Evolutionary conservation across 768 basidiomycete genomes (phyloP), one percentile per base, ranked within the genome.

Genomic region (Leccinum disarticulatum): DNA sequence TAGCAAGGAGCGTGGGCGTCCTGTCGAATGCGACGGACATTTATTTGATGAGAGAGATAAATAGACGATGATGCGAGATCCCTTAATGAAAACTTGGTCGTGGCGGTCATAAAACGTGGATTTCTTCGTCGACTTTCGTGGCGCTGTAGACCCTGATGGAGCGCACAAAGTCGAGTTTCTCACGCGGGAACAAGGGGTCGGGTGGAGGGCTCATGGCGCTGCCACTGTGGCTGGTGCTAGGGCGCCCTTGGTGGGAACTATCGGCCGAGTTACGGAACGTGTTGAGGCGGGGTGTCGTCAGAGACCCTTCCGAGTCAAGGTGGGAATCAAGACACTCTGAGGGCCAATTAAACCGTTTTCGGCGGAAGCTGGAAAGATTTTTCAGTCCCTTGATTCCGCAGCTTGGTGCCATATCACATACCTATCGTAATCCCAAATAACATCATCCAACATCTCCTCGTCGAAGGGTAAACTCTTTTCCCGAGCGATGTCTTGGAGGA

Each of bases 281-380:
- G 14, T 61, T 59, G 3, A 66, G 67, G 47, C 67, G 68, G 46
- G 68, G 72, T 19, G 69, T 69, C 48, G 65, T 47, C 35, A 56
- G 66, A 47, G 63, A 63, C 35, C 28, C 38, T 7, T 74, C 50
- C 30, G 28, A 8, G 30, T 52, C 75, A 31, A 69, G 31, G 51
- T 69, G 68, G 56, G 65, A 64, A 61, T 77, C 77, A 53, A 75
- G 68, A 31, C 72, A 68, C 48, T 82, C 80, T 43, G 78, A 74
- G 6, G 87, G 86, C 87, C 87, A 90, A 65, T 88, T 83, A 69
- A 90, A 83, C 46, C 88, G 83, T 57, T 76, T 76, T 54, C 87
- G 82, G 43, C 84, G 83, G 75, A 88, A 90, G 60, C 88, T 90
- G 66, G 54, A 9, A 61, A 57, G 14, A 33, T 6, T 22, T 46